Conservation (phyloP, 306 rosid species). For the Sphenostylis stenocarpa region DNA sequence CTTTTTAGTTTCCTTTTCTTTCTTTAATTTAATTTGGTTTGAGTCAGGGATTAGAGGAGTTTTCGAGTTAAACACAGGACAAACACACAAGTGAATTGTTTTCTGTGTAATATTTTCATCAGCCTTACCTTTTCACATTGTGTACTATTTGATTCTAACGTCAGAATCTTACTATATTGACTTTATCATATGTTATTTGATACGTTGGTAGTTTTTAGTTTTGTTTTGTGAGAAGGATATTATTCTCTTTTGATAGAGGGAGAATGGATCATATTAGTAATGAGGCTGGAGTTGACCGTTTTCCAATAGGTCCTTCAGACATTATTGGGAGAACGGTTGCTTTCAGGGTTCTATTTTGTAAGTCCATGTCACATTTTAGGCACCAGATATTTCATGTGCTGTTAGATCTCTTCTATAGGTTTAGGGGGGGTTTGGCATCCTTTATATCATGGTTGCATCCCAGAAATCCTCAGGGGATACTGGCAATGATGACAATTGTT, state of each 20-base stretch:
- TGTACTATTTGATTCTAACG: background rate
- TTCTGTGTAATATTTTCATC: background rate
- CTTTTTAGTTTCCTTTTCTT: background rate
- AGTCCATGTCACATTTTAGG: conserved; percentile 72
- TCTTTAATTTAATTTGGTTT: background rate
- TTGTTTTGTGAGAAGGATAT: conserved; percentile 6
- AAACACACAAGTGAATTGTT: background rate
- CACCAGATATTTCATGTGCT: conserved; percentile 50
- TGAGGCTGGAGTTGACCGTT: conserved; percentile 81
- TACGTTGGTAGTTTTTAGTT: conserved; percentile 6
- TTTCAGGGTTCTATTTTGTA: conserved; percentile 76
- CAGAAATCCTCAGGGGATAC: conserved; percentile 88
- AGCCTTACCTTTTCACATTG: background rate
- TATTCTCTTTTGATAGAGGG: conserved; percentile 17
- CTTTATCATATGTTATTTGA: conserved; percentile 24
- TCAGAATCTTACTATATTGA: background rate
- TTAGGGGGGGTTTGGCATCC: conserved; percentile 51
- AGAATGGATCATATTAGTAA: conserved; percentile 81
- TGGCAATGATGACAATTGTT: conserved; percentile 81
- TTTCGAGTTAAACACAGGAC: background rate
- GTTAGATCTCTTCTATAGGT: conserved; percentile 47
- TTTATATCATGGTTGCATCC: conserved; percentile 80
- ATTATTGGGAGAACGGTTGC: conserved; percentile 81
- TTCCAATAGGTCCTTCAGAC: conserved; percentile 88
- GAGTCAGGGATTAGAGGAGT: background rate